Conservation (phyloP, 2,329 filamentous ascomycete species). For the Exophiala sideris region DNA sequence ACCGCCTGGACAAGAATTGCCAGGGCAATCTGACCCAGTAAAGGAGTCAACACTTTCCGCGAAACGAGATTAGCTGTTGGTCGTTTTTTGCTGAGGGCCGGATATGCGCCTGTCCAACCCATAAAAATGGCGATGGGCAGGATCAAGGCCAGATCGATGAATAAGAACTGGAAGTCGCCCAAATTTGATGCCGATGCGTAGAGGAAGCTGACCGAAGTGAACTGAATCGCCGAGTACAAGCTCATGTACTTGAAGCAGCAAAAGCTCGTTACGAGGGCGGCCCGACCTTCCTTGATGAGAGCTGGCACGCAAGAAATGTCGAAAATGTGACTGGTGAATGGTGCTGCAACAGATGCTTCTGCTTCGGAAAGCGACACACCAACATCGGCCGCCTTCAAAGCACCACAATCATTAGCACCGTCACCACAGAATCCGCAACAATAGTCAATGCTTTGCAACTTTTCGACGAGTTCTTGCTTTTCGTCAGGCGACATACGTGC, state of each 20-base stretch:
- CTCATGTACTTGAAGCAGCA: constrained; percentile 99
- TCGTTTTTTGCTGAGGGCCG: constrained; percentile 72
- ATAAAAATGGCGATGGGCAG: constrained; percentile 97
- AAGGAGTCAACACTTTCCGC: constrained; percentile 82
- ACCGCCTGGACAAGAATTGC: constrained; percentile 73
- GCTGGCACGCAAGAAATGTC: constrained; percentile 94
- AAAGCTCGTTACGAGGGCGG: constrained; percentile 95
- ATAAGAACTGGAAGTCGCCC: constrained; percentile 96
- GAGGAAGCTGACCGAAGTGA: constrained; percentile 92
- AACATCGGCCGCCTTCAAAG: constrained; percentile 93
- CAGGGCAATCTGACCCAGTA: constrained; percentile 83
- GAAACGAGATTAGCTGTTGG: constrained; percentile 91
- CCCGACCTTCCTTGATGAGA: constrained; percentile 90
- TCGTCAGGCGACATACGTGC: constrained; percentile 98
- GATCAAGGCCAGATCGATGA: constrained; percentile 89
- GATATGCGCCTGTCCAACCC: constrained; percentile 90
- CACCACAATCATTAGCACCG: constrained; percentile 95
- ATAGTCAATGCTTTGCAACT: constrained; percentile 93
- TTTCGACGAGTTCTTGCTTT: constrained; percentile 96
- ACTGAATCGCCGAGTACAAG: constrained; percentile 98
- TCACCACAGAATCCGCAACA: constrained; percentile 95
- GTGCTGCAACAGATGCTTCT: constrained; percentile 95
- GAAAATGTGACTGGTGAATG: constrained; percentile 92
- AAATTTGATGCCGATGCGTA: constrained; percentile 92
- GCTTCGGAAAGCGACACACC: constrained; percentile 96